Percentiles rank a stretch among this genome's conserved stretches.
Evolutionary conservation across 1,284 basidiomycete genomes (phyloP).

Genomic region (Pholiota adiposa): DNA sequence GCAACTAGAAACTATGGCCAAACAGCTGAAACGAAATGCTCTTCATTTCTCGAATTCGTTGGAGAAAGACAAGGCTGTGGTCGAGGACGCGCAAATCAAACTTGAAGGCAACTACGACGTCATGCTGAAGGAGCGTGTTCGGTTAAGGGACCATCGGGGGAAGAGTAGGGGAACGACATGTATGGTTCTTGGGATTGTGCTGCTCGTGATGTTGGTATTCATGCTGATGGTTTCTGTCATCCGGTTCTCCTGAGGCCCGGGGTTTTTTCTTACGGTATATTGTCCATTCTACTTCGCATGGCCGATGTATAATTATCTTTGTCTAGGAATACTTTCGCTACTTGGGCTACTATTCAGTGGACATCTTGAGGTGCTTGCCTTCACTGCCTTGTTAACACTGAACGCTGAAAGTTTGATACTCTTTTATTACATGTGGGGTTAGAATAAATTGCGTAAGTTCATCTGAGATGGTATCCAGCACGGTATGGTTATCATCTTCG

Average conservation of each 20-base stretch:
- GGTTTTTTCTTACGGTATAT: too few species aligned
- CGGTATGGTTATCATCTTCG: not conserved
- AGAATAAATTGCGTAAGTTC: too few species aligned
- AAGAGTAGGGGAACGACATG: slow-evolving; percentile 78
- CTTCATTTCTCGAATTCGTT: slow-evolving; percentile 70
- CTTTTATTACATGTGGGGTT: too few species aligned
- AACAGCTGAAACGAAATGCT: slow-evolving; percentile 76
- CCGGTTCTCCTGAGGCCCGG: slow-evolving; percentile 50
- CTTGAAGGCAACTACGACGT: slow-evolving; percentile 71
- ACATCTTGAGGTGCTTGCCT: too few species aligned
- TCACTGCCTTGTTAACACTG: too few species aligned
- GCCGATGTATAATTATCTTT: too few species aligned
- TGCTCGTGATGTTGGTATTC: slow-evolving; percentile 66
- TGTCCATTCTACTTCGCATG: too few species aligned
- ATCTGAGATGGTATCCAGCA: not conserved
- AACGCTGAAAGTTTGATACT: too few species aligned
- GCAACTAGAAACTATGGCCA: slow-evolving; percentile 78
- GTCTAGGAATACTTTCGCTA: too few species aligned
- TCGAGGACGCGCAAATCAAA: slow-evolving; percentile 66
- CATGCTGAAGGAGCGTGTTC: slow-evolving; percentile 67
- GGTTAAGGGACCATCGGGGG: slow-evolving; percentile 64
- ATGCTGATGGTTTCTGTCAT: slow-evolving; percentile 76
- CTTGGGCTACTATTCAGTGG: too few species aligned
- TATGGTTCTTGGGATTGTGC: slow-evolving; percentile 62
- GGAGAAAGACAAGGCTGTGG: slow-evolving; percentile 64